Base-by-base conservation (phyloP, 78 protist species). In the Dictyostelium intermedium region DNA sequence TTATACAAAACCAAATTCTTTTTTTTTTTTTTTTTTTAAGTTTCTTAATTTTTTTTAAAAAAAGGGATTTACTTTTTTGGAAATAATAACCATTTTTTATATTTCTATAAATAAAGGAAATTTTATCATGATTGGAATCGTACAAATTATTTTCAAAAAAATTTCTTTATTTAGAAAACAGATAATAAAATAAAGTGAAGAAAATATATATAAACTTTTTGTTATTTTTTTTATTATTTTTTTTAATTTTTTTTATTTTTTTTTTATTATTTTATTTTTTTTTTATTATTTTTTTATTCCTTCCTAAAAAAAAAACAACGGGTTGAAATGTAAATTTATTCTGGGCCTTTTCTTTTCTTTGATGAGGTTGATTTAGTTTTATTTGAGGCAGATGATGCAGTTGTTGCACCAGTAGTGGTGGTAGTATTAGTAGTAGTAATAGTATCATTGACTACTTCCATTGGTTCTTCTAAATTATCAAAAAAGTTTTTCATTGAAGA, bases 401-500 rank as follows among this genome's bases (percentile, higher is more conserved):
- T 30, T 11, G 79, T 34, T 14, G 79, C 43, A 0, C 32, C 37
- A 2, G 43, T 25, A 37, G 81, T 32, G 4, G 43, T 39, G 43
- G 43, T 39, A 39, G 43, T 39, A 4, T 2, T 23, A 45, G 37
- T 76, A 25, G 18, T 30, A 5, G 34, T 23, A 1, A 8, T 66
- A 0, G 6, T 66, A 8, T 76, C 13, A 60, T 34, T 76, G 7
- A 3, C 5, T 9, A 25, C 20, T 27, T 30, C 74, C 3, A 66
- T 66, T 66, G 74, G 37, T 50, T 80, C 69, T 47, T 80, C 69
- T 2, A 80, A 80, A 18, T 41, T 80, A 25, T 80, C 61, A 80
- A 80, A 80, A 47, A 80, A 80, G 69, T 80, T 80, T 80, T 80
- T 80, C 72, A 80, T 47, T 80, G 84, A 80, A 30, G 84, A 80